A percentile compares a stretch with the other conserved stretches of the same genome.
Conservation (phyloP, 352 stramenopile genomes). For the Phytophthora pluvialis region DNA sequence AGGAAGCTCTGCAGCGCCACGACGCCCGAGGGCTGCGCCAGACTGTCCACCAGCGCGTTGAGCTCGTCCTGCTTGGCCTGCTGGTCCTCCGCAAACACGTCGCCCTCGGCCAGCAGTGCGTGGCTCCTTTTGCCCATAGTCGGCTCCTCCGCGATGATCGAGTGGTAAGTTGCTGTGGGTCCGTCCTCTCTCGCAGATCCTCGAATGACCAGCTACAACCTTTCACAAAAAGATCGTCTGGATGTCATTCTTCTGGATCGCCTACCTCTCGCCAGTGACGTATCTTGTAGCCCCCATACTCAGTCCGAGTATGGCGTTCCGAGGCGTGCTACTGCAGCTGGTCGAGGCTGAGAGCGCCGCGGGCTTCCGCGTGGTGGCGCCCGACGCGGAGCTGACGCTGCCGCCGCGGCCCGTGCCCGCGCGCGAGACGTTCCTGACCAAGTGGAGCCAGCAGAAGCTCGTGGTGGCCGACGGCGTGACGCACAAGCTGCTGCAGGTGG, state of each 20-base stretch:
- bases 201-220: constrained; percentile 12
- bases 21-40: constrained; percentile 12
- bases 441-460: constrained; percentile 56
- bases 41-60: constrained; percentile 24
- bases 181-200: not conserved
- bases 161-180: not conserved
- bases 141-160: not conserved
- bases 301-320: constrained; percentile 59
- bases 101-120: constrained; percentile 4
- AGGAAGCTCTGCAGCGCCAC: constrained; percentile 22
- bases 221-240: constrained; percentile 13
- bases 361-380: constrained; percentile 59
- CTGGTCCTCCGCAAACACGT: constrained; percentile 34
- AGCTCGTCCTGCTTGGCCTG: constrained; percentile 30
- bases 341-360: constrained; percentile 34
- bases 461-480: constrained; percentile 60
- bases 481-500: constrained; percentile 59
- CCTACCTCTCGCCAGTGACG: constrained; percentile 11
- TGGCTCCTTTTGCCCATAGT: not conserved
- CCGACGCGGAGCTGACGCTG: constrained; percentile 53
- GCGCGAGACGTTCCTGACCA: constrained; percentile 26
- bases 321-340: constrained; percentile 65
- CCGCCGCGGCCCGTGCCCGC: constrained; percentile 11
- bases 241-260: constrained; percentile 6
- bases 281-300: not conserved